Evolutionary conservation across 495 filamentous ascomycete genomes (phyloP), one percentile per base, ranked within the genome.

Genomic region (Penicillium coffeae): DNA sequence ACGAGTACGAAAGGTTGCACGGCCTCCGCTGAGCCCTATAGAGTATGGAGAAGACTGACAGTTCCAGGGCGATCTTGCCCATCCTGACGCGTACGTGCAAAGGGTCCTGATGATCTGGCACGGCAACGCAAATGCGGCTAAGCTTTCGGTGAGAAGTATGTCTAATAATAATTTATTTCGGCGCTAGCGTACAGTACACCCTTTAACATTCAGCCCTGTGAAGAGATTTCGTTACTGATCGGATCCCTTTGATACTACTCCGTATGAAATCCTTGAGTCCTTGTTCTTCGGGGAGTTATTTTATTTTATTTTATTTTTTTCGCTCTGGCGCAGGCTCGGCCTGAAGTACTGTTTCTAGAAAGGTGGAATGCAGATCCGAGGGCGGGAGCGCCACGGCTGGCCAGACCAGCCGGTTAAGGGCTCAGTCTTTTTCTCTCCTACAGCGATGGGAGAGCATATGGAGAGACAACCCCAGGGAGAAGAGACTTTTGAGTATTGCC

Each of bases 1-100:
- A 61, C 58, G 60, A 63, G 55, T 63, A 63, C 60, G 60, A 63
- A 13, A n/a, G 20, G 42, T 40, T 18, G 55, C 41, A 51, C 55
- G 51, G 38, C 39, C 45, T 47, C 51, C 16, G 42, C 20, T 16
- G 33, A 32, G 18, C 42, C 42, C 42, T 19, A 30, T 30, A n/a
- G n/a, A n/a, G n/a, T n/a, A n/a, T n/a, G n/a, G n/a, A n/a, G n/a
- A n/a, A n/a, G n/a, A n/a, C n/a, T n/a, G n/a, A n/a, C 21, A 7
- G 39, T 22, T 14, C 39, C 39, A 14, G 22, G 33, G 39, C 12
- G 20, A 25, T 30, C 37, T 34, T 38, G 19, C 19, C 19, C 3
- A 3, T 36, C 21, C 15, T 21, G 15, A 35, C 19, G n/a, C 14
- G 36, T 38, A 7, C 19, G 8, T 38, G 15, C 19, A 32, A 42